Evolutionary conservation across 495 filamentous ascomycete genomes (phyloP).

Genomic region (Penicillium steckii): DNA sequence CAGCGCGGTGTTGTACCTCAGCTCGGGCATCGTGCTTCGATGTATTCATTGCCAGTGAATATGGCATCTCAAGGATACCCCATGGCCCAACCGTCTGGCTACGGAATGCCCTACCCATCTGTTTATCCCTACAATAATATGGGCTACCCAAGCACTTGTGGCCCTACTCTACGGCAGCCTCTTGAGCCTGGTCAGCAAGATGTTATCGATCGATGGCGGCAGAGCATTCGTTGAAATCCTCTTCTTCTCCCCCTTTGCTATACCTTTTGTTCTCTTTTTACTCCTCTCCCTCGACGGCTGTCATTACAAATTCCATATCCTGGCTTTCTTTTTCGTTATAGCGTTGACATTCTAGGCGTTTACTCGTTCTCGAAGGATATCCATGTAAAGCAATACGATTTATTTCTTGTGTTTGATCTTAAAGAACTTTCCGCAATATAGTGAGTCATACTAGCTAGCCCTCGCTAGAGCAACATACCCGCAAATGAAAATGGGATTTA

Average conservation of each 20-base stretch:
- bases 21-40: slow-evolving; percentile 30
- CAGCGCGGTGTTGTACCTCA: slow-evolving; percentile 12
- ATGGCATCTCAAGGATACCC: slow-evolving; percentile 22
- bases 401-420: no score
- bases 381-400: slow-evolving; percentile 21
- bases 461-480: no score
- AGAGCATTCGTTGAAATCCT: slow-evolving; percentile 56
- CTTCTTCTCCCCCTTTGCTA: neutral
- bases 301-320: slow-evolving; percentile 1
- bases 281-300: no score
- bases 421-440: no score
- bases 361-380: slow-evolving; percentile 14
- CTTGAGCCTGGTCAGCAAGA: slow-evolving; percentile 64
- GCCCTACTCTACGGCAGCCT: slow-evolving; percentile 27
- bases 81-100: slow-evolving; percentile 24
- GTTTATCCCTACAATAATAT: slow-evolving; percentile 31
- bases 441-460: no score
- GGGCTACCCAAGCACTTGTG: slow-evolving; percentile 29
- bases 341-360: slow-evolving; percentile 21
- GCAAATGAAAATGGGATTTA: no score
- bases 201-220: slow-evolving; percentile 88
- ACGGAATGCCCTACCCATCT: slow-evolving; percentile 27
- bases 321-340: slow-evolving; percentile 16
- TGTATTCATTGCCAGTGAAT: slow-evolving; percentile 30
- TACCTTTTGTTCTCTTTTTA: slow-evolving; percentile 9